phyloP scores from a whole-genome alignment of 164 flowering plant genomes.

The Liquidambar formosana region DNA sequence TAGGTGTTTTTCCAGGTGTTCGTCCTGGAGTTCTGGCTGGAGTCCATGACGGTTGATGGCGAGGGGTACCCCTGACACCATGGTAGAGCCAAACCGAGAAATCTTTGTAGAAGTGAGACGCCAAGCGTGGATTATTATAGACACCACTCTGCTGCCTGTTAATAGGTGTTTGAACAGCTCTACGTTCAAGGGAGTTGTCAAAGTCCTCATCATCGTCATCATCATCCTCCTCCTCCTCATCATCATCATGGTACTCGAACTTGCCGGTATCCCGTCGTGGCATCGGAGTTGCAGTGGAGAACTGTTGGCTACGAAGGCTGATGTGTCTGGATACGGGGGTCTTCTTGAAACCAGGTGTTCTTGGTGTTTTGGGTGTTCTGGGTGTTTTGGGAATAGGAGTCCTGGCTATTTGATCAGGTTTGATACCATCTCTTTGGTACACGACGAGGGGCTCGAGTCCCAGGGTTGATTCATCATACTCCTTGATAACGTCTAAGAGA shows the following conservation, averaged over 20 bases:
- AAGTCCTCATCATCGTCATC: constrained; percentile 55
- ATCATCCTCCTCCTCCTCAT: constrained; percentile 35
- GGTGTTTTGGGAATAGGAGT: constrained; percentile 53
- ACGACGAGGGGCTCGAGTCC: constrained; percentile 69
- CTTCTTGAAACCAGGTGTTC: constrained; percentile 24
- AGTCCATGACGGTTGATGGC: constrained; percentile 74
- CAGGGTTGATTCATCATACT: constrained; percentile 68
- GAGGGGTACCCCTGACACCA: constrained; percentile 69
- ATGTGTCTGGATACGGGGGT: constrained; percentile 33
- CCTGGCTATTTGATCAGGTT: constrained; percentile 52
- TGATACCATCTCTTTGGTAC: constrained; percentile 61
- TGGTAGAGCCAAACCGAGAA: constrained; percentile 71
- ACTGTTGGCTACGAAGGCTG: constrained; percentile 39
- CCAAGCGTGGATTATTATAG: constrained; percentile 53
- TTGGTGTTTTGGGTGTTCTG: constrained; percentile 29
- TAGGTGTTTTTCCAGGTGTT: constrained; percentile 59
- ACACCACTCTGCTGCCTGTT: constrained; percentile 41
- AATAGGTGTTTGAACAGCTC: constrained; percentile 35
- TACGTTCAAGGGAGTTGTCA: constrained; percentile 66
- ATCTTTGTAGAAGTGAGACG: constrained; percentile 77
- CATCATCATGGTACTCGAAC: constrained; percentile 20
- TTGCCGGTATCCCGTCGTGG: constrained; percentile 16
- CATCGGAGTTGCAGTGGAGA: constrained; percentile 32
- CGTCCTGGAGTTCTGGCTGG: constrained; percentile 65
- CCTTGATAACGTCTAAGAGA: constrained; percentile 75